Evolutionary conservation across 2,329 filamentous ascomycete species (phyloP).

Genomic region (Pyrenophora teres): DNA sequence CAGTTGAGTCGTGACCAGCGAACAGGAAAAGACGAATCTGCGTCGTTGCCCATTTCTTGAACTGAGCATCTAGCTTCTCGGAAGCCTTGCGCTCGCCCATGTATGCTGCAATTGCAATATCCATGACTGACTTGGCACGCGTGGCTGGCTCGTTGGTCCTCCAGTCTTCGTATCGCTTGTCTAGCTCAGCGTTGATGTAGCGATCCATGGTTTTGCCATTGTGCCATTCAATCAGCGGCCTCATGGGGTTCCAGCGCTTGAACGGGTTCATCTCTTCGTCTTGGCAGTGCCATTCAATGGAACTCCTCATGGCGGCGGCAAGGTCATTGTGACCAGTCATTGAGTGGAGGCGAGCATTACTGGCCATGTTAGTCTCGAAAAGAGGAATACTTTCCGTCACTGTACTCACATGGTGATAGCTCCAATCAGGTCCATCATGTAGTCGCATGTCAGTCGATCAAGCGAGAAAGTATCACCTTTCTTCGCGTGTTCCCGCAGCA

Average conservation of each 20-base stretch:
- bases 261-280: slow-evolving; percentile 17
- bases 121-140: slow-evolving; percentile 18
- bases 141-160: neutral
- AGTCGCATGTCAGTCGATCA: slow-evolving; percentile 6
- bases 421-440: slow-evolving; percentile 14
- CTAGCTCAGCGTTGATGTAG: slow-evolving; percentile 19
- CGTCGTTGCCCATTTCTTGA: slow-evolving; percentile 16
- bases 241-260: slow-evolving; percentile 11
- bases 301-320: slow-evolving; percentile 9
- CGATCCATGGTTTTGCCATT: slow-evolving; percentile 18
- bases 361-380: neutral
- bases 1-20: slow-evolving; percentile 44
- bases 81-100: slow-evolving; percentile 7
- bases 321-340: slow-evolving; percentile 13
- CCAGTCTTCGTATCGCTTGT: slow-evolving; percentile 18
- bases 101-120: slow-evolving; percentile 16
- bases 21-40: slow-evolving; percentile 28
- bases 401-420: neutral
- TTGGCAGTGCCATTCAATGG: slow-evolving; percentile 11
- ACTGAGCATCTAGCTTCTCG: slow-evolving; percentile 25
- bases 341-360: slow-evolving; percentile 18
- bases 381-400: too few relatives aligned
- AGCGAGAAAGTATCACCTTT: slow-evolving; percentile 5
- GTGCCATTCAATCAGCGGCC: slow-evolving; percentile 10
- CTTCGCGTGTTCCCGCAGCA: slow-evolving; percentile 4